Evolutionary conservation across 257 asterid species (phyloP).

Genomic region (Leonotis leonurus): DNA sequence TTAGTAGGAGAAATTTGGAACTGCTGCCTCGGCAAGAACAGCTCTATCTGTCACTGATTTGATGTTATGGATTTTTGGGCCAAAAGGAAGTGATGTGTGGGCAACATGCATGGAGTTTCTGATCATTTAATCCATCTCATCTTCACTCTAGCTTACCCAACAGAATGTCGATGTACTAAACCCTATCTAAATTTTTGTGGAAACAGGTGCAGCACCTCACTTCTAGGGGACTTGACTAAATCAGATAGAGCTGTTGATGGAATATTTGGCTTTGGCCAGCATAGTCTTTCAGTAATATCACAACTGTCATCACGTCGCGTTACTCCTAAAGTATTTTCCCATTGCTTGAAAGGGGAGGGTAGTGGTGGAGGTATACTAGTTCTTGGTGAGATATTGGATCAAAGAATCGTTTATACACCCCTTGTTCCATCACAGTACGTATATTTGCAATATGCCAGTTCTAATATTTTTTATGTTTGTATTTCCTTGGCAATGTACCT

Average conservation of each 20-base stretch:
- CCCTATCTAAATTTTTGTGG: conserved; percentile 11
- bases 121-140: not conserved
- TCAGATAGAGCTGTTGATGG: conserved; percentile 88
- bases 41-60: not conserved
- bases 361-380: conserved; percentile 87
- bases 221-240: conserved; percentile 66
- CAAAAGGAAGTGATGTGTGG: conserved; percentile 7
- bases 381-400: conserved; percentile 91
- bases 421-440: conserved; percentile 92
- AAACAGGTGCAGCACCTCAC: conserved; percentile 82
- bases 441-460: conserved; percentile 20
- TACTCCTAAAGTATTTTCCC: conserved; percentile 78
- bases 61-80: not conserved
- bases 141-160: not conserved
- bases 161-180: not conserved
- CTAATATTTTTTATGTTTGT: conserved; percentile 4
- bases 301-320: conserved; percentile 71
- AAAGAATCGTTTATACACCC: conserved; percentile 85
- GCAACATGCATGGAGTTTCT: not conserved
- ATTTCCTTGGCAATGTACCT: too few relatives aligned
- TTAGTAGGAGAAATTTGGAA: not conserved
- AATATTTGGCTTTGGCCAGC: conserved; percentile 78
- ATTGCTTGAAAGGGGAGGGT: conserved; percentile 85
- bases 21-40: not conserved
- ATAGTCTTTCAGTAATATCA: conserved; percentile 65